Conservation (phyloP, 1,139 yeast genomes). For the Nadsonia starkeyi-henricii region DNA sequence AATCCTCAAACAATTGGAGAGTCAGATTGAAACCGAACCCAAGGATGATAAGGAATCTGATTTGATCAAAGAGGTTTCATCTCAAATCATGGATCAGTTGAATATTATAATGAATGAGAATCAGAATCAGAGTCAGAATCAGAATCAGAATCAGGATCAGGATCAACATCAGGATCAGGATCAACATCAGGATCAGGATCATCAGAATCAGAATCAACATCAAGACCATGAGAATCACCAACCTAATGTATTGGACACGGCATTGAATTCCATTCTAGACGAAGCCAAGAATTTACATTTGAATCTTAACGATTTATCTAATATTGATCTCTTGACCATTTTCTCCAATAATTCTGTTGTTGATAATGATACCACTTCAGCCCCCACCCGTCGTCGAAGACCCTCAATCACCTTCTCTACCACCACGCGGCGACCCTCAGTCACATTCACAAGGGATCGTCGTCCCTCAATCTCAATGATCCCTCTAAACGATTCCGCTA, state of each 20-base stretch:
- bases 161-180: neutral
- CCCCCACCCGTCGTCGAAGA: neutral
- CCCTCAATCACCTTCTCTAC: neutral
- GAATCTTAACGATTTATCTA: neutral
- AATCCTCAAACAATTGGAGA: neutral
- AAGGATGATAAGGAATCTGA: neutral
- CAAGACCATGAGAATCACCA: neutral
- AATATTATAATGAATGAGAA: neutral
- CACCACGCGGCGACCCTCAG: neutral
- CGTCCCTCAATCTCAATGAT: too few species aligned
- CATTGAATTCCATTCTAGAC: neutral
- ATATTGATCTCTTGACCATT: neutral
- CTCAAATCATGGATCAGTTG: neutral
- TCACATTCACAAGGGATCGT: neutral
- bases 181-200: neutral
- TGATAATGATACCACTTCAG: neutral
- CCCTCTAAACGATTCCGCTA: neutral
- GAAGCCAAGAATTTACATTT: neutral
- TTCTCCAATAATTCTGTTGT: neutral
- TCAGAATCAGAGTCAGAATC: too few species aligned
- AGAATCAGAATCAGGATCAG: neutral
- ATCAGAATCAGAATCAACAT: neutral
- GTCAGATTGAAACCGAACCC: neutral
- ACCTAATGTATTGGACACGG: neutral
- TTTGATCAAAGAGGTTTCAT: neutral